These are phyloP conservation scores for Macrophomina phaseolina DNA, from an alignment of 2,329 filamentous ascomycete genomes.

Conservation along the genomic window DNA sequence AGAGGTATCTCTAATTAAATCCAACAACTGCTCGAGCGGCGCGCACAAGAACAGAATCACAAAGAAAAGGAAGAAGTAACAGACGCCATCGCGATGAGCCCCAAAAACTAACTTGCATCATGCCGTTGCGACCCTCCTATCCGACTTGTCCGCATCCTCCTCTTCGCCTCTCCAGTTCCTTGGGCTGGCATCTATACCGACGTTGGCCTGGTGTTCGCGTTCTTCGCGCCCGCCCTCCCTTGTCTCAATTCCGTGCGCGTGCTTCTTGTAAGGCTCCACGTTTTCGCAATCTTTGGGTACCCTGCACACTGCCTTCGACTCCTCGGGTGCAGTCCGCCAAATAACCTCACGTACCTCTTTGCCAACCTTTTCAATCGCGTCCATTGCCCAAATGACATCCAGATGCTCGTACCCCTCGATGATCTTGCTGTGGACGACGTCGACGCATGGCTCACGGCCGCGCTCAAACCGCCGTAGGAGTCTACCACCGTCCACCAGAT, in stretches of 20 bases:
- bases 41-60: not conserved
- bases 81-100: not conserved
- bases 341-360: constrained; percentile 79
- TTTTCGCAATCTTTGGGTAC: constrained; percentile 69
- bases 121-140: not conserved
- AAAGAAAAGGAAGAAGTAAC: not conserved
- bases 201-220: constrained; percentile 26
- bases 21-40: not conserved
- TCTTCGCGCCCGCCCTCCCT: constrained; percentile 9
- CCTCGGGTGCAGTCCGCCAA: constrained; percentile 72
- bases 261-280: constrained; percentile 37
- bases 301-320: constrained; percentile 65
- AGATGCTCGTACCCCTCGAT: constrained; percentile 91
- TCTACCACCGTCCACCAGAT: constrained; percentile 80
- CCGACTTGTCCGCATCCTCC: not conserved
- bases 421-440: constrained; percentile 79
- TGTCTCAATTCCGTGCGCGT: not conserved
- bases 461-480: constrained; percentile 76
- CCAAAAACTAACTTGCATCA: not conserved
- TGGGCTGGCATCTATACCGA: constrained; percentile 37
- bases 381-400: constrained; percentile 94
- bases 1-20: constrained; percentile 9
- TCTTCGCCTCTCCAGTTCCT: constrained; percentile 42
- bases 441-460: constrained; percentile 80
- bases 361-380: constrained; percentile 82